Evolutionary conservation across 2,329 filamentous ascomycete species (phyloP).

Genomic region (Zymoseptoria pseudotritici): DNA sequence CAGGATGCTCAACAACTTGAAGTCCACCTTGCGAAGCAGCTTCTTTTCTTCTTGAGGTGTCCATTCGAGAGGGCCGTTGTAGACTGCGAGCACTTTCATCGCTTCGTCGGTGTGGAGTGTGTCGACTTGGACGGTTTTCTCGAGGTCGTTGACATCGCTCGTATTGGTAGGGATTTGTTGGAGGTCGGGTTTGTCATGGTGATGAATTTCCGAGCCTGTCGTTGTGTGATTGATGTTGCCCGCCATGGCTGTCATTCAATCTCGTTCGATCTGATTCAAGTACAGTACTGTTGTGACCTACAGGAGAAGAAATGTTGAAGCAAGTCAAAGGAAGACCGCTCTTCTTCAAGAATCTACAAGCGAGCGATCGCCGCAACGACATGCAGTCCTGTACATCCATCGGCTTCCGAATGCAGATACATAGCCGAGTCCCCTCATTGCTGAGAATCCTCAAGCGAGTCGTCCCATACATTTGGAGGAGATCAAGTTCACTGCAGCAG

Average conservation of each 20-base stretch:
- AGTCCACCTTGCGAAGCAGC: slow-evolving; percentile 38
- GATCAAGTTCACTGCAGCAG: not conserved
- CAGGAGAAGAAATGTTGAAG: not conserved
- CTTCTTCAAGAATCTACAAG: not conserved
- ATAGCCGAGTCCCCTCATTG: not conserved
- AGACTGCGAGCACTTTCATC: slow-evolving; percentile 4
- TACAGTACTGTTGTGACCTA: not conserved
- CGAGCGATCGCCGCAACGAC: not conserved
- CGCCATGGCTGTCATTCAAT: not conserved
- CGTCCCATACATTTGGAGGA: not conserved
- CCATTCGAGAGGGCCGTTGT: slow-evolving; percentile 29
- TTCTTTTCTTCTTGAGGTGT: slow-evolving; percentile 37
- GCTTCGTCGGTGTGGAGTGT: slow-evolving; percentile 6
- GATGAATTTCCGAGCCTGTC: not conserved
- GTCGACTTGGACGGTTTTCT: slow-evolving; percentile 5
- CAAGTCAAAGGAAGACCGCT: not conserved
- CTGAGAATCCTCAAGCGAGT: not conserved
- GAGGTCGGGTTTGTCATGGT: not conserved
- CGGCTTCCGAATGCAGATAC: not conserved
- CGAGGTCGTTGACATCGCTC: slow-evolving; percentile 1
- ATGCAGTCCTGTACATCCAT: not conserved
- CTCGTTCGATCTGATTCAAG: not conserved
- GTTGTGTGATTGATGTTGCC: not conserved
- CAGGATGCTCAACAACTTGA: slow-evolving; percentile 40
- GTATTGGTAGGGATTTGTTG: slow-evolving; percentile 3